Evolutionary conservation across 2,329 filamentous ascomycete genomes (phyloP), one percentile per base, ranked within the genome.

Genomic region (Epichloe uncinata): DNA sequence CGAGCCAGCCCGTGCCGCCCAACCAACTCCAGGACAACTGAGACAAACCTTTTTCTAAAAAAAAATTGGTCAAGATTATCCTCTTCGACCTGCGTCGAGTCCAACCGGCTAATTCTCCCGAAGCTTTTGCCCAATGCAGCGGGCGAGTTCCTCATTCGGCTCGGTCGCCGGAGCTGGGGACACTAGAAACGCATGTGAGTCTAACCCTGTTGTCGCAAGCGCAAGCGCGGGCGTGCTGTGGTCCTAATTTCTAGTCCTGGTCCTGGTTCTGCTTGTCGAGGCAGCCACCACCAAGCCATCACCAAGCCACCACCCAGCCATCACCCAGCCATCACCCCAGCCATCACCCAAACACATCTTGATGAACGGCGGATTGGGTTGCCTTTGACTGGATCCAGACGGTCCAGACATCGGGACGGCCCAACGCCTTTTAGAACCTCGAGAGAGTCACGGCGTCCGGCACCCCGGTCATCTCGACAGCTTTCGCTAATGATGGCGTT

Each of bases 401-500:
- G 15, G 35, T 37, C 36, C 36, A 37, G 36, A 37, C 13, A 33
- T 20, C 34, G 7, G 18, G 18, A 46, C 20, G 30, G 22, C 35
- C 45, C 20, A 47, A 33, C 35, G n/a, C 20, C 45, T 43, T 26
- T 12, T 43, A 1, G 20, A 7, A 30, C 3, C 13, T n/a, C 18
- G 20, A 15, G 11, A 30, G 20, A 13, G 18, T n/a, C 20, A 8
- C 8, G 4, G 41, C 41, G 22, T 8, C 3, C 13, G 11, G 34
- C 37, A 38, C 45, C 50, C 49, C 30, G 40, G 38, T 13, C 20
- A 8, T 5, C 13, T 16, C 22, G 22, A n/a, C 16, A 13, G 37
- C 42, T 13, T 45, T 55, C 53, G 53, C 51, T 55, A 53, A 52
- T 34, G 38, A 30, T 13, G 37, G 35, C 30, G n/a, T 41, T 52